Percentiles rank a stretch among this genome's conserved stretches.
Conservation (phyloP, 2,329 filamentous ascomycete species). For the Dactylellina drechsleri region DNA sequence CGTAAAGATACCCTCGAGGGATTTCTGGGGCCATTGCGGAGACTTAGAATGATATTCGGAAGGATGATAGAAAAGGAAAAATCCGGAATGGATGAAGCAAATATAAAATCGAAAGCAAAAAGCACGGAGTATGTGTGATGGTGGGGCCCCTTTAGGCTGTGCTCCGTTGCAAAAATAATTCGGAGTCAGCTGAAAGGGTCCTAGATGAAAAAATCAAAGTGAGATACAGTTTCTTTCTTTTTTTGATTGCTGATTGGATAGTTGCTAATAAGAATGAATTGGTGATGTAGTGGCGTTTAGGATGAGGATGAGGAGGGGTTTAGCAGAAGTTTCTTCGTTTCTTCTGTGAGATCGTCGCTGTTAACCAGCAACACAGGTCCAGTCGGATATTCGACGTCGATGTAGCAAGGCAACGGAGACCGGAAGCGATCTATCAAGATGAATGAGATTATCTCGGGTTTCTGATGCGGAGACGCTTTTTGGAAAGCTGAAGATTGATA, state of each 20-base stretch:
- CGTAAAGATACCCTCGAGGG: slow-evolving; percentile 47
- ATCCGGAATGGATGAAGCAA: slow-evolving; percentile 53
- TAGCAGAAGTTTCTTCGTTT: no score
- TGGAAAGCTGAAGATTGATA: not conserved
- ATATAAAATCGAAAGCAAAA: slow-evolving; percentile 53
- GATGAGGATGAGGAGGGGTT: no score
- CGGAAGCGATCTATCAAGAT: slow-evolving; percentile 12
- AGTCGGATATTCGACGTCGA: slow-evolving; percentile 30
- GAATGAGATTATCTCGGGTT: not conserved
- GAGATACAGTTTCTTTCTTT: slow-evolving; percentile 9
- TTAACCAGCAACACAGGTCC: slow-evolving; percentile 23
- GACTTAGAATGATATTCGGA: slow-evolving; percentile 13
- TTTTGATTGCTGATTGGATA: not conserved
- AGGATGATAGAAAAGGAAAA: slow-evolving; percentile 19
- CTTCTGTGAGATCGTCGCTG: not conserved
- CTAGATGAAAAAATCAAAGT: not conserved
- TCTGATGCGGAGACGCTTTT: not conserved
- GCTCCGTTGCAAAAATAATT: slow-evolving; percentile 57
- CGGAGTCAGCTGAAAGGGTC: slow-evolving; percentile 40
- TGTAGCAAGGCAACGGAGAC: not conserved
- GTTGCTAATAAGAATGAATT: slow-evolving; percentile 12
- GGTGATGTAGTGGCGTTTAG: not conserved
- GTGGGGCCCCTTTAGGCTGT: slow-evolving; percentile 57
- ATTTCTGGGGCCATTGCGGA: slow-evolving; percentile 35
- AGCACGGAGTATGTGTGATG: slow-evolving; percentile 47